Conservation (phyloP, 495 filamentous ascomycete species). For the Tuber microsphaerosporum region DNA sequence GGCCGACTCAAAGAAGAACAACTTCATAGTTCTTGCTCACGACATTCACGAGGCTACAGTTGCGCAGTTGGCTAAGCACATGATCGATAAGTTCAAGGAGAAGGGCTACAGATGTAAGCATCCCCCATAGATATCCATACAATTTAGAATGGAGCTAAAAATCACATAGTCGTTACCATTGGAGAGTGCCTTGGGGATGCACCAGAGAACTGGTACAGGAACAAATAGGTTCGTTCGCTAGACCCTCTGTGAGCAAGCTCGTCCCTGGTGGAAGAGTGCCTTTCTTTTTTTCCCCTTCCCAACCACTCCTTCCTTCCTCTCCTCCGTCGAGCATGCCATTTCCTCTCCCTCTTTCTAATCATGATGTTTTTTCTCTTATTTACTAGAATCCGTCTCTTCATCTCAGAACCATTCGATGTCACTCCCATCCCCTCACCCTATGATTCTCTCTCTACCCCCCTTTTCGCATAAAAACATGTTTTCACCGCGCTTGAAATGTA, state of each 20-base stretch:
- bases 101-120: slow-evolving; percentile 40
- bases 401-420: background rate
- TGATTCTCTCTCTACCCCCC: no score
- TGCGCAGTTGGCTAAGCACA: slow-evolving; percentile 40
- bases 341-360: background rate
- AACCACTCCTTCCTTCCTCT: background rate
- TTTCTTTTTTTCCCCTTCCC: background rate
- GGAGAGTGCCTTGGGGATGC: slow-evolving; percentile 71
- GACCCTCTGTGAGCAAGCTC: background rate
- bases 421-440: background rate
- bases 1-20: slow-evolving; percentile 9
- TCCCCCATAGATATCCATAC: background rate
- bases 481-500: no score
- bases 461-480: no score
- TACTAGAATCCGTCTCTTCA: background rate
- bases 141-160: slow-evolving; percentile 44
- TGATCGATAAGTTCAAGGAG: slow-evolving; percentile 42
- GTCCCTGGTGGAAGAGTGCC: background rate
- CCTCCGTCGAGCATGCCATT: background rate
- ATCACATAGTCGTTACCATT: slow-evolving; percentile 60
- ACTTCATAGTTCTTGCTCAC: slow-evolving; percentile 47
- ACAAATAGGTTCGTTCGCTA: slow-evolving; percentile 8
- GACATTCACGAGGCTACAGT: slow-evolving; percentile 47
- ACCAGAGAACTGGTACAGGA: slow-evolving; percentile 62
- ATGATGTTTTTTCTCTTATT: background rate